phyloP scores from a whole-genome alignment of 768 basidiomycete species.

The Termitomyces titanicus region DNA sequence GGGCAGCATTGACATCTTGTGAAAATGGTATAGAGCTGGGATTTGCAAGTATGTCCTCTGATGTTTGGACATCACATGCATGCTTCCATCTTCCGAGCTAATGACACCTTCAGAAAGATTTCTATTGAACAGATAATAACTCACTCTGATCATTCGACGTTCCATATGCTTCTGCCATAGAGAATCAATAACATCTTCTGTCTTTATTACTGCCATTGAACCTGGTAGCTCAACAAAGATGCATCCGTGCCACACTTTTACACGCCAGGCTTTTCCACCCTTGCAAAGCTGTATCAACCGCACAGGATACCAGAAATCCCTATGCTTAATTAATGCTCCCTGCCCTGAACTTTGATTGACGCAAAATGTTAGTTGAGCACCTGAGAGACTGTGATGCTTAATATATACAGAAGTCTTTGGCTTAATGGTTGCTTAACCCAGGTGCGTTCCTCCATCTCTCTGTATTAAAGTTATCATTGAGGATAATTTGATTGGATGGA shows the following conservation, averaged over 20 bases:
- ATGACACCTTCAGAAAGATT: not conserved
- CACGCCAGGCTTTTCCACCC: slow-evolving; percentile 8
- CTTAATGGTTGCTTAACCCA: no score
- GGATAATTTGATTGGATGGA: not conserved
- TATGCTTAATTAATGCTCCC: slow-evolving; percentile 14
- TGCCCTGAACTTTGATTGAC: not conserved
- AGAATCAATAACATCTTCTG: not conserved
- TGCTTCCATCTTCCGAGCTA: not conserved
- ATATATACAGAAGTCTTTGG: no score
- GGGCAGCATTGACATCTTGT: no score
- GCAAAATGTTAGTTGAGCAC: not conserved
- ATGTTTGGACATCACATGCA: no score
- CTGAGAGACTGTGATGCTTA: no score
- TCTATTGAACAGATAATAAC: no score
- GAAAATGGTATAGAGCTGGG: no score
- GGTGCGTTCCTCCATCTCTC: no score
- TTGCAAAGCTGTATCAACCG: slow-evolving; percentile 12
- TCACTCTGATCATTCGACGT: not conserved
- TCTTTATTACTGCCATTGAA: not conserved
- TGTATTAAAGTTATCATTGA: not conserved
- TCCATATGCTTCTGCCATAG: not conserved
- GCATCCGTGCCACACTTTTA: slow-evolving; percentile 11
- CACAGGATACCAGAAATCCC: slow-evolving; percentile 23
- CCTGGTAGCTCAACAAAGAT: not conserved
- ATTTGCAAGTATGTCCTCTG: no score